Base-by-base conservation (phyloP, 768 basidiomycete genomes). In the Mycena vulgaris region DNA sequence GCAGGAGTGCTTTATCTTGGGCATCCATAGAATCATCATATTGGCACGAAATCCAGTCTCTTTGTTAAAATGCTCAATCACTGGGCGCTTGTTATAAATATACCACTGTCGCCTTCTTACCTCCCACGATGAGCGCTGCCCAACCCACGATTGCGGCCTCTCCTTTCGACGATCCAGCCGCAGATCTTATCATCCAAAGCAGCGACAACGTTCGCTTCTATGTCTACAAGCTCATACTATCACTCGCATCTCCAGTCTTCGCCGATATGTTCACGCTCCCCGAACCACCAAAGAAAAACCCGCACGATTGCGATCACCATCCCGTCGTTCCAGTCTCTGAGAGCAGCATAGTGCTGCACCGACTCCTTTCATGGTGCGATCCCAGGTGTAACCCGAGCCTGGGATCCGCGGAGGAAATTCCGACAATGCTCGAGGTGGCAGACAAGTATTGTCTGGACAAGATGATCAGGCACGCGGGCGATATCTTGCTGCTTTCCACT, bases 401-500 rank as follows among this genome's bases (percentile, higher is more conserved):
- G 27, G 57, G 27, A 4, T 42, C 57, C 40, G 2, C 8, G 23
- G 57, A 58, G 27, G 40, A 58, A 27, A 28, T 58, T 21, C 39
- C n/a, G 19, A 33, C 33, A 5, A 33, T 58, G 39, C 57, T 58
- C 17, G 17, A 58, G 25, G 57, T n/a, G 39, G 39, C 57, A 58
- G 57, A 58, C 57, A 58, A 58, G 35, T 42, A 58, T 28, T 40
- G 40, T 23, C 21, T 58, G 57, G 57, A 58, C 31, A 40, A 45
- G 13, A 33, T 58, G 57, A 45, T 30, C 25, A 58, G n/a, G 17
- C 57, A 58, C 27, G 39, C 27, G 11, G 57, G 27, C 6, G 27
- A 58, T 19, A 58, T 58, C 23, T 19, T 58, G 57, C 27, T 58
- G 57, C 37, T 58, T 27, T 42, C 57, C 39, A 42, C 39, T 14